Evolutionary conservation across 768 basidiomycete species (phyloP).

Genomic region (Punctularia strigosozonata): DNA sequence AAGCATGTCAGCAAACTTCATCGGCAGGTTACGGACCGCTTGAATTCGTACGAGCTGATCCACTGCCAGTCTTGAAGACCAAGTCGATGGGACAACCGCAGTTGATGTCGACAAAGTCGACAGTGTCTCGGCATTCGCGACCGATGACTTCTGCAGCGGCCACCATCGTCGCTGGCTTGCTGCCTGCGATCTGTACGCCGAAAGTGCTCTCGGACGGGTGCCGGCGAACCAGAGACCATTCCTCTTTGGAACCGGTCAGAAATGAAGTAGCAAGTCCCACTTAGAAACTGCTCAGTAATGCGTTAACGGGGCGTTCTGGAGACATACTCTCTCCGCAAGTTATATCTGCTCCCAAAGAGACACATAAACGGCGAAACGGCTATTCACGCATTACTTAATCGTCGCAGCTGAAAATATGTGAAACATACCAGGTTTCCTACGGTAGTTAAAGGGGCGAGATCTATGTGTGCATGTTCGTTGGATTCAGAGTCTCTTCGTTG

Average conservation of each 20-base stretch:
- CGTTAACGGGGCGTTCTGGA: background rate
- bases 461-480: too few species aligned
- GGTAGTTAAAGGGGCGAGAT: slow-evolving; percentile 80
- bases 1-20: background rate
- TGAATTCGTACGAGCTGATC: slow-evolving; percentile 59
- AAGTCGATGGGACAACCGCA: slow-evolving; percentile 97
- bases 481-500: slow-evolving; percentile 7
- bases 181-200: slow-evolving; percentile 89
- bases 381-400: too few species aligned
- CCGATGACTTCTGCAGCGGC: slow-evolving; percentile 75
- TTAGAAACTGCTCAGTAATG: slow-evolving; percentile 15
- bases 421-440: slow-evolving; percentile 80
- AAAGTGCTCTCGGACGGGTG: slow-evolving; percentile 83
- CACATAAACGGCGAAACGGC: slow-evolving; percentile 90
- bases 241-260: slow-evolving; percentile 77
- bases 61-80: slow-evolving; percentile 85
- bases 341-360: slow-evolving; percentile 82
- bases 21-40: background rate
- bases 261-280: slow-evolving; percentile 94
- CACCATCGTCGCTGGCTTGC: slow-evolving; percentile 67
- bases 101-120: slow-evolving; percentile 94
- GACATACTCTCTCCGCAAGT: slow-evolving; percentile 84
- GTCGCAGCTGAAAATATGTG: too few species aligned
- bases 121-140: slow-evolving; percentile 43
- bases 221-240: slow-evolving; percentile 87